Evolutionary conservation across 2,329 filamentous ascomycete species (phyloP).

Genomic region (Aspergillus sp.): DNA sequence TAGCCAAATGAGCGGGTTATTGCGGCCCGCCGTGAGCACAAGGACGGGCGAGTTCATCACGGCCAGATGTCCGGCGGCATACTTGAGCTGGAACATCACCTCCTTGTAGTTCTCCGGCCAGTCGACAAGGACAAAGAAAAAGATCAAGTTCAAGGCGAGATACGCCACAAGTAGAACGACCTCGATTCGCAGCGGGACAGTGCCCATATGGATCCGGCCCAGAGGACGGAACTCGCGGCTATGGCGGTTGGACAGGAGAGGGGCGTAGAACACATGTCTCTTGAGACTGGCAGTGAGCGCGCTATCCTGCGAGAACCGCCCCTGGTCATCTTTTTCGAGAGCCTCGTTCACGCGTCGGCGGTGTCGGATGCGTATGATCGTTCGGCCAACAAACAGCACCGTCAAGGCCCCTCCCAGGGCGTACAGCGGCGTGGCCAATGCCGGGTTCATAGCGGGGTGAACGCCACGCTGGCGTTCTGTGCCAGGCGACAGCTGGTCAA

Average conservation of each 20-base stretch:
- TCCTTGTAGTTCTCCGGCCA: constrained; percentile 30
- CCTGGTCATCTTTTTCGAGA: constrained; percentile 21
- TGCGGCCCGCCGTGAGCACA: constrained; percentile 80
- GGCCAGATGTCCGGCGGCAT: constrained; percentile 76
- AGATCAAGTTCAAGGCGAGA: constrained; percentile 67
- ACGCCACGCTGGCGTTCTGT: constrained; percentile 18
- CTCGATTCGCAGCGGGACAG: constrained; percentile 71
- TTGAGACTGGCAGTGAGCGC: constrained; percentile 29
- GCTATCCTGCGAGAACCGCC: constrained; percentile 15
- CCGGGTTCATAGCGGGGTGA: constrained; percentile 32
- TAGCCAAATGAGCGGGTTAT: constrained; percentile 80
- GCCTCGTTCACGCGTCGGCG: constrained; percentile 22
- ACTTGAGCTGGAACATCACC: constrained; percentile 58
- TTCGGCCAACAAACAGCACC: constrained; percentile 24
- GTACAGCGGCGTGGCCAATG: constrained; percentile 31
- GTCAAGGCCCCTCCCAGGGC: constrained; percentile 24
- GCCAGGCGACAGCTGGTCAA: constrained; percentile 27
- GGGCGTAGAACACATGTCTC: constrained; percentile 54
- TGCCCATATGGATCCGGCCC: constrained; percentile 66
- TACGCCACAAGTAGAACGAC: constrained; percentile 66
- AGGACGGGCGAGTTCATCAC: constrained; percentile 86
- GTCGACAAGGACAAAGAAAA: constrained; percentile 52
- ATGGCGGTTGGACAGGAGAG: constrained; percentile 68
- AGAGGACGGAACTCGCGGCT: constrained; percentile 68
- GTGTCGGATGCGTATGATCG: constrained; percentile 23